Conservation (phyloP, 192 early-diverging fungal genomes). For the Coemansia sp. region DNA sequence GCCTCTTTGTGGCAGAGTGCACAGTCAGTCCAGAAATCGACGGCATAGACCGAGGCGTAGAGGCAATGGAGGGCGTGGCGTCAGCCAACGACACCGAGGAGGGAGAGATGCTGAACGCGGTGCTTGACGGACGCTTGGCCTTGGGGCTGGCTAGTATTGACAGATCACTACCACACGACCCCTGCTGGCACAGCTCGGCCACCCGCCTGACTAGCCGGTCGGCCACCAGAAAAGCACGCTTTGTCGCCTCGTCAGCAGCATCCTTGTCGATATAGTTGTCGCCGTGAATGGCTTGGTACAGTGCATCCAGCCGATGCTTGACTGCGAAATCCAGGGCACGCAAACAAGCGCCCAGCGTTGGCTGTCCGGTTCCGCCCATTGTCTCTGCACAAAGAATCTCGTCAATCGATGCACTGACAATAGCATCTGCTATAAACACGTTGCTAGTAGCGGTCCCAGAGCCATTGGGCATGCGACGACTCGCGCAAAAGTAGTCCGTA, state of each 20-base stretch:
- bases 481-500: conserved; percentile 16
- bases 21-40: conserved; percentile 20
- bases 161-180: background rate
- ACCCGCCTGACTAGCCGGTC: conserved; percentile 12
- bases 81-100: conserved; percentile 4
- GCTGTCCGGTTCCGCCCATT: background rate
- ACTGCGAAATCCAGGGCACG: conserved; percentile 29
- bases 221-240: background rate
- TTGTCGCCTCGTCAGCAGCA: background rate
- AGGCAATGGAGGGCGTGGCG: background rate
- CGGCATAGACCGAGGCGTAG: conserved; percentile 13
- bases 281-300: conserved; percentile 9
- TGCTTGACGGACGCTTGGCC: conserved; percentile 24
- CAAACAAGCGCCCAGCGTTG: conserved; percentile 20
- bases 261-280: conserved; percentile 18
- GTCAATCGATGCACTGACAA: conserved; percentile 18
- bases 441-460: background rate
- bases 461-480: background rate
- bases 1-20: conserved; percentile 18
- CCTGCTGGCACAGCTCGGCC: conserved; percentile 17
- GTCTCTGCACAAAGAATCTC: conserved; percentile 11
- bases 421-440: background rate
- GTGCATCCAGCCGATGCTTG: conserved; percentile 33
- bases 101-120: conserved; percentile 23
- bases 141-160: conserved; percentile 13